Evolutionary conservation across 768 basidiomycete genomes (phyloP).

Genomic region (Suillus tomentosus): DNA sequence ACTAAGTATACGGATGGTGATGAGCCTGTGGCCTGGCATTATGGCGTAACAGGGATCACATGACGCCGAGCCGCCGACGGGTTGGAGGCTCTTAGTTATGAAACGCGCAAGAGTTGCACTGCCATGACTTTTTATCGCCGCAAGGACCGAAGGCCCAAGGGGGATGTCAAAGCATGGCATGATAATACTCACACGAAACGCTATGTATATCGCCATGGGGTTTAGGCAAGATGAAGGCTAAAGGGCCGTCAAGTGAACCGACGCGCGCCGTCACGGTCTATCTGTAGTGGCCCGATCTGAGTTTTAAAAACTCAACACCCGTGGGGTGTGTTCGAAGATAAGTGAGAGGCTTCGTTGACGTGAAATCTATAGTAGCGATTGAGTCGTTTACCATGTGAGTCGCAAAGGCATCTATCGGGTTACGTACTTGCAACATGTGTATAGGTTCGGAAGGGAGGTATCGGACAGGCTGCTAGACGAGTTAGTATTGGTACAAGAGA

Average conservation of each 20-base stretch:
- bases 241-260: background rate
- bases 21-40: background rate
- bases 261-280: conserved; percentile 2
- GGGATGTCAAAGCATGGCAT: background rate
- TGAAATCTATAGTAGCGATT: conserved; percentile 11
- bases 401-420: background rate
- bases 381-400: background rate
- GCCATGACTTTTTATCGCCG: conserved; percentile 8
- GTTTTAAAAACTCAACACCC: conserved; percentile 23
- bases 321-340: conserved; percentile 26
- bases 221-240: too few species aligned
- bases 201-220: conserved; percentile 6
- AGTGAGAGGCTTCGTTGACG: conserved; percentile 3
- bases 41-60: conserved; percentile 1
- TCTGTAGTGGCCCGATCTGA: background rate
- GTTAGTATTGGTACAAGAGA: background rate
- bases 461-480: background rate
- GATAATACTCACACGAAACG: conserved; percentile 3
- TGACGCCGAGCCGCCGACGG: background rate
- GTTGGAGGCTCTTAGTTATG: background rate
- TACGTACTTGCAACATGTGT: conserved; percentile 1
- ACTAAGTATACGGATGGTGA: background rate
- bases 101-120: background rate
- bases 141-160: conserved; percentile 1
- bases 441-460: background rate